These are phyloP conservation scores for Primulina tabacum DNA, from an alignment of 257 asterid genomes.

Conservation along the genomic window DNA sequence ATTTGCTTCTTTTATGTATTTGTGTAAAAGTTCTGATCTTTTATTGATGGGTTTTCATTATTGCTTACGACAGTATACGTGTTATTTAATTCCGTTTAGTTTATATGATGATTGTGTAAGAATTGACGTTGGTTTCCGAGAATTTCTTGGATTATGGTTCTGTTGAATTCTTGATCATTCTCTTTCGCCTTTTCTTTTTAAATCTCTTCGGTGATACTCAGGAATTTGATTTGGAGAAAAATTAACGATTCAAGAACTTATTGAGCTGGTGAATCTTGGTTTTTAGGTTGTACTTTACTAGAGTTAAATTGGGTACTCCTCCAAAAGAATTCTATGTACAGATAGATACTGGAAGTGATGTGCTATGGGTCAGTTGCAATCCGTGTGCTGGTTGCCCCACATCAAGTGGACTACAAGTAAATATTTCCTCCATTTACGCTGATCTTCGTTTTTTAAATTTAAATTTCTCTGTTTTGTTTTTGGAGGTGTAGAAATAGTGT, in stretches of 20 bases:
- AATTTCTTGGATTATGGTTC: conserved; percentile 8
- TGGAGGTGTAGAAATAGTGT: background rate
- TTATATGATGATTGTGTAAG: background rate
- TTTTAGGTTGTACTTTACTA: conserved; percentile 82
- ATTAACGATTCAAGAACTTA: background rate
- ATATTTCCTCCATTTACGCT: background rate
- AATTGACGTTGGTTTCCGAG: background rate
- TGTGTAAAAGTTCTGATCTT: background rate
- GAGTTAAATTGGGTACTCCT: conserved; percentile 81
- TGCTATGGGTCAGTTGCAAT: conserved; percentile 86
- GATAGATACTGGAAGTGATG: conserved; percentile 98
- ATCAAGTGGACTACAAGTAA: conserved; percentile 90
- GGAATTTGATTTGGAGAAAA: background rate
- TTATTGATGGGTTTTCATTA: background rate
- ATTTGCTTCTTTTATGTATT: background rate
- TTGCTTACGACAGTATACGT: background rate
- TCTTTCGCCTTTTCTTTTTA: background rate
- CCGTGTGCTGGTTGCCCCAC: conserved; percentile 92
- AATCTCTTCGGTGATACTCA: background rate
- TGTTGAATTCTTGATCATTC: conserved; percentile 14
- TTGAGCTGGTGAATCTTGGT: conserved; percentile 22
- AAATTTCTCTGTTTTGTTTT: background rate
- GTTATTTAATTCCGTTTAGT: background rate
- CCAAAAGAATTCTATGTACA: conserved; percentile 90
- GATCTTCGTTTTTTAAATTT: background rate